Base-by-base conservation (phyloP, 768 basidiomycete species). In the Agrocybe pediades region DNA sequence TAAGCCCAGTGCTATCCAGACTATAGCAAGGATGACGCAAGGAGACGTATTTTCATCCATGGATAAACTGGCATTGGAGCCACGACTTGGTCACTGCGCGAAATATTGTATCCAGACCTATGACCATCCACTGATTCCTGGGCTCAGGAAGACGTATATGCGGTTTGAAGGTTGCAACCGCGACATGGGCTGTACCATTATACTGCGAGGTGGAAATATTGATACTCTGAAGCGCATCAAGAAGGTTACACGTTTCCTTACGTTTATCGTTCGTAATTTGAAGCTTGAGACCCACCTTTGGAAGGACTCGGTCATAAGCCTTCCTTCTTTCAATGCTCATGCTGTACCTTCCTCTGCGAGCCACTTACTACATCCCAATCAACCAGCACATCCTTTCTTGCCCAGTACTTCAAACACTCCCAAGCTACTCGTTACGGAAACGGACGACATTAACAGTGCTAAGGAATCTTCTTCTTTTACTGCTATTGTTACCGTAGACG, bases 31-130 rank as follows among this genome's bases (percentile, higher is more conserved):
- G 25, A 95, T 95, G 84, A 96, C 94, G 1, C 93, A 96, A 65
- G 91, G 90, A 17, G 95, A 96, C 60, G 85, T 98, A 13, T 90
- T 98, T 65, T 93, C 93, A 2, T 96, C 94, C 4, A 95, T 97
- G 80, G 95, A 97, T 65, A 90, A 92, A 64, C 78, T 98, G 33
- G 92, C 93, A 0, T 71, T 92, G 54, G 92, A 96, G 65, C 93
- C 95, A 6, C 86, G 86, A 29, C 73, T 98, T 20, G 96, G 96
- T 2, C 88, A 96, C 62, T 98, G 95, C 65, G 74, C 83, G 6
- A 82, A 83, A 17, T 96, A 93, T 69, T 80, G 86, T 27, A 81
- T 98, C 6, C 94, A 97, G 69, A 97, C 97, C 0, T 98, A 90
- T 67, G 96, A 98, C 58, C 95, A 99, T 69, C 80, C 84, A 11